Evolutionary conservation across 352 stramenopile species (phyloP).

Genomic region (Globisporangium paddicum): DNA sequence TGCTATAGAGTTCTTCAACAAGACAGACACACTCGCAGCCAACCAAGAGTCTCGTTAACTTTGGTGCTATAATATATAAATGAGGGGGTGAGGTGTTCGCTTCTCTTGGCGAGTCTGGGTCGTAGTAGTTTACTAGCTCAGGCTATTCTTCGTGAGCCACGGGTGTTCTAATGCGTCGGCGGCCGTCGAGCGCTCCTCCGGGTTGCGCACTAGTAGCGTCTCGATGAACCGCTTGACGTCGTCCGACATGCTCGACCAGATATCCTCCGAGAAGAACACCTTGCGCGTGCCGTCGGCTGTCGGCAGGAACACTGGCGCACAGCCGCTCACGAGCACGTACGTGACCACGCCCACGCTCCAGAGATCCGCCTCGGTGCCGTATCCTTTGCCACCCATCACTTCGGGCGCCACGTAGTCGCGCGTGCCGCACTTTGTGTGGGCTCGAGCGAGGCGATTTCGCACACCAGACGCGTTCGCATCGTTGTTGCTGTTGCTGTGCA

Average conservation of each 20-base stretch:
- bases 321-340: constrained; percentile 86
- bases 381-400: constrained; percentile 88
- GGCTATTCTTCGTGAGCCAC: constrained; percentile 47
- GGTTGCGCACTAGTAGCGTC: constrained; percentile 66
- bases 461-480: constrained; percentile 19
- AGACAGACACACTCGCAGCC: not conserved
- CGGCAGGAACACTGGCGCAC: constrained; percentile 67
- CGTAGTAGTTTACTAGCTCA: not conserved
- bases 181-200: constrained; percentile 65
- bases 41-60: not conserved
- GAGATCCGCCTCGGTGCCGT: constrained; percentile 92
- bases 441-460: constrained; percentile 63
- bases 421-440: constrained; percentile 81
- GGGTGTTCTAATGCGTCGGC: constrained; percentile 65
- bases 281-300: constrained; percentile 57
- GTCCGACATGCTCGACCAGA: constrained; percentile 50
- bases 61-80: constrained; percentile 8
- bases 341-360: constrained; percentile 92
- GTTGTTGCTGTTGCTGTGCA: constrained; percentile 31
- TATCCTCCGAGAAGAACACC: constrained; percentile 72
- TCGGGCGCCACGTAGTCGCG: constrained; percentile 82
- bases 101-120: not conserved
- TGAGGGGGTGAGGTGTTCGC: constrained; percentile 1
- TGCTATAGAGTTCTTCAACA: not conserved
- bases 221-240: constrained; percentile 72